phyloP scores from a whole-genome alignment of 2,329 filamentous ascomycete species.

The Xylariales sp. region DNA sequence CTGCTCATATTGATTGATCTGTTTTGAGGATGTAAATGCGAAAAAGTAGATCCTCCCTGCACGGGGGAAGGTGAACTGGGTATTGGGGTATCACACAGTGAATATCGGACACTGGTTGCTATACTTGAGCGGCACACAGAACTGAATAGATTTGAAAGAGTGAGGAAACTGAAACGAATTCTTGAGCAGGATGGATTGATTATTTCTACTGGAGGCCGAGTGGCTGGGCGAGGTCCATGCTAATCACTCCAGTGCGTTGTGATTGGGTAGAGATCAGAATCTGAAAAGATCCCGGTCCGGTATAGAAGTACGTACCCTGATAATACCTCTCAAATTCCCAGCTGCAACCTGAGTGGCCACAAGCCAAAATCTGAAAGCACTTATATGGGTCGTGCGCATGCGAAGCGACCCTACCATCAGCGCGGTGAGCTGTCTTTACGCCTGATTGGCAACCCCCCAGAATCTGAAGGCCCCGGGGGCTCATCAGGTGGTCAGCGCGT shows the following conservation, averaged over 20 bases:
- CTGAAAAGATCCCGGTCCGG: not conserved
- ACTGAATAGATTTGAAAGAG: slow-evolving; percentile 12
- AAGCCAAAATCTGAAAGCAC: slow-evolving; percentile 20
- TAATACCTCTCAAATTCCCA: slow-evolving; percentile 9
- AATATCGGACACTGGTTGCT: slow-evolving; percentile 15
- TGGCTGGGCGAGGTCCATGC: not conserved
- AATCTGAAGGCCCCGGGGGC: slow-evolving; percentile 21
- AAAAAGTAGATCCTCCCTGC: slow-evolving; percentile 1
- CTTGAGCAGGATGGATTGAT: slow-evolving; percentile 7
- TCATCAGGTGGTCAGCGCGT: slow-evolving; percentile 12
- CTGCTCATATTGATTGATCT: slow-evolving; percentile 18
- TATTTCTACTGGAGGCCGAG: slow-evolving; percentile 8
- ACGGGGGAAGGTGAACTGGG: not conserved
- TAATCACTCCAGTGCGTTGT: slow-evolving; percentile 1
- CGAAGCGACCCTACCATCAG: not conserved
- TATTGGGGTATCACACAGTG: slow-evolving; percentile 14
- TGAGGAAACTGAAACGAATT: slow-evolving; percentile 19
- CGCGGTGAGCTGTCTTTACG: slow-evolving; percentile 13
- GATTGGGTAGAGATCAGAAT: slow-evolving; percentile 25
- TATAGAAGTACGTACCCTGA: slow-evolving; percentile 11
- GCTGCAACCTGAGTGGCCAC: slow-evolving; percentile 13
- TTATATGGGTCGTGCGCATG: slow-evolving; percentile 6
- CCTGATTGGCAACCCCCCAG: slow-evolving; percentile 15
- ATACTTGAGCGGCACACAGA: slow-evolving; percentile 17
- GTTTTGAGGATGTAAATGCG: slow-evolving; percentile 13